These are phyloP conservation scores for Geranomyces michiganensis DNA, from an alignment of 192 early-diverging fungal species.

Conservation along the genomic window DNA sequence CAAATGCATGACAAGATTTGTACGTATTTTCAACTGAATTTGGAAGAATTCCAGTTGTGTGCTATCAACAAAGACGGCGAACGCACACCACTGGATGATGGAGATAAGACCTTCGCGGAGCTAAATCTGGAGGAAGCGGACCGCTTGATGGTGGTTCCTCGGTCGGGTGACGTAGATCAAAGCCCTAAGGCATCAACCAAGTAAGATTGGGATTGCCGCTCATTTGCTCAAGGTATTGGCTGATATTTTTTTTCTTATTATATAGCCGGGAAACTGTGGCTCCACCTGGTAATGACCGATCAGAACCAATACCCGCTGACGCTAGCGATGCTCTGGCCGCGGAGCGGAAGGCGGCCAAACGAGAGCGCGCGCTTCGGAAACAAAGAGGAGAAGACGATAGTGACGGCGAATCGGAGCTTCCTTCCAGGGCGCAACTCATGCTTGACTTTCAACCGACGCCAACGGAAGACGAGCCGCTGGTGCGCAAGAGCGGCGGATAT, in stretches of 20 bases:
- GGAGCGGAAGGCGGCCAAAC: not conserved
- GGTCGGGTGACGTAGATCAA: too few species aligned
- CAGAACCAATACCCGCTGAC: not conserved
- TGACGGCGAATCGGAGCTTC: not conserved
- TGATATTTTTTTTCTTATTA: too few species aligned
- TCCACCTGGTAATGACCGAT: too few species aligned
- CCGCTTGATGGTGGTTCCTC: not conserved
- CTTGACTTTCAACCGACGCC: conserved; percentile 12
- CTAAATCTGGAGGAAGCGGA: conserved; percentile 16
- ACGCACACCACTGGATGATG: not conserved
- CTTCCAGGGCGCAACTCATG: conserved; percentile 6
- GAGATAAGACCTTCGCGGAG: conserved; percentile 15
- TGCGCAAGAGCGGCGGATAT: not conserved
- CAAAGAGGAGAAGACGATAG: not conserved
- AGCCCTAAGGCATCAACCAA: too few species aligned
- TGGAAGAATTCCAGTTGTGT: not conserved
- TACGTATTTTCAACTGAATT: not conserved
- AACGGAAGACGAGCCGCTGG: not conserved
- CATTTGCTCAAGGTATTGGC: too few species aligned
- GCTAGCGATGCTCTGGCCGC: not conserved
- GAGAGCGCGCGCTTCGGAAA: conserved; percentile 7
- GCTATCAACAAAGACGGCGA: not conserved
- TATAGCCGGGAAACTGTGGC: too few species aligned
- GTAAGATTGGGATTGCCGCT: too few species aligned
- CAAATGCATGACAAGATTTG: not conserved